Base-by-base conservation (phyloP, 139 green algal species). In the Helicosporidium sp. region DNA sequence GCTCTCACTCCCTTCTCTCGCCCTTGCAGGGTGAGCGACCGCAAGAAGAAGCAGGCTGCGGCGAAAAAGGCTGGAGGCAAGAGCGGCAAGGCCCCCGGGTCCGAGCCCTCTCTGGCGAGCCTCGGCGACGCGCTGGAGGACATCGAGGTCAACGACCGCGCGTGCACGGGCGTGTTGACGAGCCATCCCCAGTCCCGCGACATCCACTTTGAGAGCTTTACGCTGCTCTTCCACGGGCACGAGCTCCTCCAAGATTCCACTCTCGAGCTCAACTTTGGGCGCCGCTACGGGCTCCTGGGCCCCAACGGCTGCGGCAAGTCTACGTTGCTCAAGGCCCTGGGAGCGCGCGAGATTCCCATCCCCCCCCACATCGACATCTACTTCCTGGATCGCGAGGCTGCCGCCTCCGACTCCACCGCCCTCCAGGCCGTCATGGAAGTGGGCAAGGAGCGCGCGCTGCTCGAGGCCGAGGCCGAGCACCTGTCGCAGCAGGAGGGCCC, bases 331-430 rank as follows among this genome's bases (percentile, higher is more conserved):
- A 83, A 87, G 54, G 75, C 77, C 7, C 57, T 96, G 19, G 82
- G 73, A 1, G 58, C 54, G 49, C 6, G 80, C 19, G 84, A 94
- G 48, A 55, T 96, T 13, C 69, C 75, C 23, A 91, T 95, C 48
- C 86, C 87, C 3, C 60, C 79, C 4, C 87, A 95, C 68, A 86
- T 96, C 15, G 82, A 95, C 52, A 73, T 92, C 26, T 94, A 87
- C 70, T 72, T 89, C 58, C 62, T 96, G 37, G 68, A 85, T 46
- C 51, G 74, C 12, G 86, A 96, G 65, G 81, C 80, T 13, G 61
- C 64, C 7, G 78, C 78, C 36, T 70, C 48, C 39, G 79, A 94
- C 51, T 53, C 72, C 46, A 85, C 73, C 19, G 85, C 86, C 2
- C 56, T 96, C 37, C 50, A 75, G 23, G 66, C 66, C 10, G 66